Percentiles rank a stretch among this genome's conserved stretches.
Evolutionary conservation across 2,329 filamentous ascomycete genomes (phyloP).

Genomic region (Fusarium sp.): DNA sequence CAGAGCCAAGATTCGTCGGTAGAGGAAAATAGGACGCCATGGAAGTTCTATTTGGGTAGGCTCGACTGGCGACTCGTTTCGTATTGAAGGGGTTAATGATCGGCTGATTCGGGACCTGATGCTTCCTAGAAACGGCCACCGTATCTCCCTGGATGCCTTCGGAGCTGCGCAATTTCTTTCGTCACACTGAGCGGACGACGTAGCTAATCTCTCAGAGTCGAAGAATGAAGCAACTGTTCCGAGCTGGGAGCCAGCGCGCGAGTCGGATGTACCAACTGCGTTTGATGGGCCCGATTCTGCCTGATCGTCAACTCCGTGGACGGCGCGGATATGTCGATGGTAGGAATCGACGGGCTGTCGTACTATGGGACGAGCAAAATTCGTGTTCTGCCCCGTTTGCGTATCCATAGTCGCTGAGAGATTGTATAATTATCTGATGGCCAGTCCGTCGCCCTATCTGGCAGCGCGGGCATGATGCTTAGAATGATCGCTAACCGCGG

Average conservation of each 20-base stretch:
- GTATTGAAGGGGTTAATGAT: constrained; percentile 26
- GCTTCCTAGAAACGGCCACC: constrained; percentile 44
- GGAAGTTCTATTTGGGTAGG: constrained; percentile 44
- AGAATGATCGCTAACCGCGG: constrained; percentile 15
- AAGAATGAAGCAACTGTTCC: constrained; percentile 40
- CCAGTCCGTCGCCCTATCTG: constrained; percentile 14
- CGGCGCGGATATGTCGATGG: constrained; percentile 40
- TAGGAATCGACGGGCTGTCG: constrained; percentile 42
- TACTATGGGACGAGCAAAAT: constrained; percentile 32
- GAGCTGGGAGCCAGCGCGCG: constrained; percentile 15
- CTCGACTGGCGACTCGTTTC: constrained; percentile 21
- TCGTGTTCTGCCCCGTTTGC: constrained; percentile 25
- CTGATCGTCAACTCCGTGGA: constrained; percentile 33
- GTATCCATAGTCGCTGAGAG: constrained; percentile 36
- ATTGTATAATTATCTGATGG: constrained; percentile 14
- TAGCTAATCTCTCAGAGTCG: constrained; percentile 41
- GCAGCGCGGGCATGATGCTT: constrained; percentile 28
- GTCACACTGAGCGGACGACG: constrained; percentile 31
- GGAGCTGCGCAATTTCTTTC: constrained; percentile 16
- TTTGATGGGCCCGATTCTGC: constrained; percentile 21
- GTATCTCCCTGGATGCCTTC: constrained; percentile 16
- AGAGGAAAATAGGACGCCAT: constrained; percentile 51
- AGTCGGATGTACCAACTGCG: constrained; percentile 15
- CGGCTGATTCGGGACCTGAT: constrained; percentile 35
- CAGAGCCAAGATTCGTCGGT: constrained; percentile 44